These are phyloP conservation scores for Alternaria sp. DNA, from an alignment of 2,329 filamentous ascomycete species.

Conservation along the genomic window DNA sequence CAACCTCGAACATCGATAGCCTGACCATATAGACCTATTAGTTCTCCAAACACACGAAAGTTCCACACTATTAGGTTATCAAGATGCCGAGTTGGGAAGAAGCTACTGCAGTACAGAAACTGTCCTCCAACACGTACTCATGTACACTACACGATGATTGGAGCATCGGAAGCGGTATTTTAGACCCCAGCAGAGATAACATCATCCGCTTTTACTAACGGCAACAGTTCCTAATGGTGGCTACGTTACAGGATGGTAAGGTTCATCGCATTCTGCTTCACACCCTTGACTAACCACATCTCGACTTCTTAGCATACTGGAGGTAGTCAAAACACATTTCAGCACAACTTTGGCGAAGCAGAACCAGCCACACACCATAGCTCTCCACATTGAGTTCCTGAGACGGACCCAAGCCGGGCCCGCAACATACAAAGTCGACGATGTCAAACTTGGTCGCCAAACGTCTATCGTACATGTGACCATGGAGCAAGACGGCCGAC, in stretches of 20 bases:
- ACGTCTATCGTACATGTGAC: slow-evolving; percentile 69
- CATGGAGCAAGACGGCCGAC: slow-evolving; percentile 62
- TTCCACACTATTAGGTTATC: not conserved
- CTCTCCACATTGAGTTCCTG: slow-evolving; percentile 70
- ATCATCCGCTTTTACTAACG: slow-evolving; percentile 1
- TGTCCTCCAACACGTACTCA: slow-evolving; percentile 64
- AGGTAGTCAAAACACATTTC: slow-evolving; percentile 66
- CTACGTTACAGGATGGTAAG: slow-evolving; percentile 63
- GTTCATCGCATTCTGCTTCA: not conserved
- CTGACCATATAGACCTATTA: not conserved
- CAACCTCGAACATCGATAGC: not conserved
- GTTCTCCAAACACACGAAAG: not conserved
- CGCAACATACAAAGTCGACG: slow-evolving; percentile 63
- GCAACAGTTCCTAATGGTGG: slow-evolving; percentile 71
- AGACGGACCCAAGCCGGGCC: slow-evolving; percentile 66
- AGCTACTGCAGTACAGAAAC: slow-evolving; percentile 56
- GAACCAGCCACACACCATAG: slow-evolving; percentile 67
- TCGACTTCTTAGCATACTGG: slow-evolving; percentile 56
- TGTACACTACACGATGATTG: slow-evolving; percentile 64
- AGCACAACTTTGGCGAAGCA: slow-evolving; percentile 61
- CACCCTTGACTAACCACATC: not conserved
- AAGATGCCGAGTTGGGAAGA: slow-evolving; percentile 52
- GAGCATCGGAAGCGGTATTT: slow-evolving; percentile 68
- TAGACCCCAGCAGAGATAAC: not conserved
- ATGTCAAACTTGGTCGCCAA: slow-evolving; percentile 69